Base-by-base conservation (phyloP, 176 grass and related monocot genomes). In the Cenchrus purpureus region DNA sequence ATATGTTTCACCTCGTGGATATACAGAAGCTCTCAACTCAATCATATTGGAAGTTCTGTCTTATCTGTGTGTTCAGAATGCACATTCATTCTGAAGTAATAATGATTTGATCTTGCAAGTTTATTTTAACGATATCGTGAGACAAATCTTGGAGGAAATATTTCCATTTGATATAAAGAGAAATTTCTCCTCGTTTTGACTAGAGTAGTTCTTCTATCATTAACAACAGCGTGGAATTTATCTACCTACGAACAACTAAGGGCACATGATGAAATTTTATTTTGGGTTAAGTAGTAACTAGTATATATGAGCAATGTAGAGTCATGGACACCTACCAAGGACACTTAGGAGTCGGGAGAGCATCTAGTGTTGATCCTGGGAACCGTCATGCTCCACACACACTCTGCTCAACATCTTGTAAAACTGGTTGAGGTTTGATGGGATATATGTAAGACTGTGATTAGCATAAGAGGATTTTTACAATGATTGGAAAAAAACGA, bases 1-100 rank as follows among this genome's bases (percentile, higher is more conserved):
- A 62, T 20, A n/a, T 58, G 28, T 87, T 77, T 78, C 51, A 2
- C 46, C 85, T 81, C 43, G 29, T 80, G 5, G 8, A 74, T 80
- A 65, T 53, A 46, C 20, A 78, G 13, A 63, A 3, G 12, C 17
- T 78, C 13, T 25, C 62, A 37, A 20, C 16, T 66, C 1, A 54
- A 34, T 43, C 57, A 55, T 71, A n/a, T 48, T 61, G 56, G 6
- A 22, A 54, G 20, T 28, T 77, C 31, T 85, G 43, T 45, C 15
- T 54, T 68, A 14, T 22, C 19, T 16, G 8, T 59, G 51, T 77
- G 16, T 52, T 65, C 17, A 37, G 56, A 28, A 70, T 46, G 8
- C 46, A 46, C 49, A 79, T 79, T 61, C 7, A 40, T 71, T 71
- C 20, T 79, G 17, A n/a, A 60, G 52, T 46, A 85, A 49, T 54